A percentile compares a stretch with the other conserved stretches of the same genome.
phyloP scores from a whole-genome alignment of 2,329 filamentous ascomycete genomes.

The Venturia effusa region DNA sequence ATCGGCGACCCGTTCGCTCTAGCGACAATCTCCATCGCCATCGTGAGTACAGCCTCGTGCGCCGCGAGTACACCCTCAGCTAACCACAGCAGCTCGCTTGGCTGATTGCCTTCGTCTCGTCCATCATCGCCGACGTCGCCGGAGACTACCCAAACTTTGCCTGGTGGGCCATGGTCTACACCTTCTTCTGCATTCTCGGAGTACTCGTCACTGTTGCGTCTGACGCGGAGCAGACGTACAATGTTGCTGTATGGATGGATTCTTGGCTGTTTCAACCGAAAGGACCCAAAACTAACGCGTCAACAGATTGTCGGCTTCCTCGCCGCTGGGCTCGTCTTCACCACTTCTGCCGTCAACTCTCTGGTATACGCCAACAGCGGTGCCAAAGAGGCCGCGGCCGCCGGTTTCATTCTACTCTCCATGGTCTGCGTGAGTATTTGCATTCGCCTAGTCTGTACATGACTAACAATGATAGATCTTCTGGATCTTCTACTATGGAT shows the following conservation, averaged over 20 bases:
- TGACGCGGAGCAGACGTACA: conserved; percentile 76
- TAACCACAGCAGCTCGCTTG: conserved; percentile 64
- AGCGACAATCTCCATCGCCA: conserved; percentile 81
- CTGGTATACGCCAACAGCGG: conserved; percentile 67
- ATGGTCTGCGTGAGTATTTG: conserved; percentile 69
- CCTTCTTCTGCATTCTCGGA: conserved; percentile 70
- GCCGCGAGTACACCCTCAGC: conserved; percentile 7
- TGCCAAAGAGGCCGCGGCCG: conserved; percentile 73
- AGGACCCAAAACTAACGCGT: conserved; percentile 12
- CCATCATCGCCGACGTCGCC: conserved; percentile 58
- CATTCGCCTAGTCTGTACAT: background rate
- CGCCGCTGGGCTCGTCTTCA: conserved; percentile 70
- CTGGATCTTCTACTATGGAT: conserved; percentile 99
- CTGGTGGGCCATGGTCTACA: conserved; percentile 87
- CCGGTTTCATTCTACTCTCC: conserved; percentile 85
- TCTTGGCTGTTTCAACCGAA: conserved; percentile 14
- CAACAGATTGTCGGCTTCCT: conserved; percentile 73
- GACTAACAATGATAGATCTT: conserved; percentile 52
- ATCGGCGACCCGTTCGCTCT: conserved; percentile 93
- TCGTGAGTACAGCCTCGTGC: conserved; percentile 49
- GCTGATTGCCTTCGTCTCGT: conserved; percentile 83
- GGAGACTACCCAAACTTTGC: conserved; percentile 68
- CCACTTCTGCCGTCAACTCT: conserved; percentile 75
- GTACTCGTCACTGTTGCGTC: conserved; percentile 75
- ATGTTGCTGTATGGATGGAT: conserved; percentile 56